Base-by-base conservation (phyloP, 2,329 filamentous ascomycete genomes). In the Microdochium nivale region DNA sequence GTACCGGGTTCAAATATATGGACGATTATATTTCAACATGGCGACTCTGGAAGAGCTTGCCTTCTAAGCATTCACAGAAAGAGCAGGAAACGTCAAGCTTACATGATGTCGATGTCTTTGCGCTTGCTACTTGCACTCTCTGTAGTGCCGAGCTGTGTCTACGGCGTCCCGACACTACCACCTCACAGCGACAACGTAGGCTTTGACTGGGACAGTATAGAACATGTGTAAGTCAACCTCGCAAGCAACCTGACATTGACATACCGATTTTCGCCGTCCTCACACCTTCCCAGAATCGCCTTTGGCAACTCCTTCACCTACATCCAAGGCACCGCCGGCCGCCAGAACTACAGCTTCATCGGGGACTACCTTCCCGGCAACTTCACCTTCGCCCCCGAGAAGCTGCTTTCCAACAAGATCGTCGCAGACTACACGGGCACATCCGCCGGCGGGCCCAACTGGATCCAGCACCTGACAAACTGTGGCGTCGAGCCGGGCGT, bases 401-500 rank as follows among this genome's bases (percentile, higher is more conserved):
- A 70, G 11, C 65, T 78, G 1, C 64, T 77, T 25, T 63, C 58
- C 2, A 62, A 75, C 56, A 62, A 67, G 55, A 78, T 78, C 50
- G 68, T 77, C 1, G 76, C 80, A 43, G 78, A 79, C 37, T 70
- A 74, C 55, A 73, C 69, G 2, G 65, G 64, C n/a, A 76, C 74
- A 0, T 75, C 76, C 19, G 72, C 75, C 51, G 77, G 75, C 1
- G 77, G 77, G 0, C 73, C 77, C 0, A 78, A 80, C 51, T 81
- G 77, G 76, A 68, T 78, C 4, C 75, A 80, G 57, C 74, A 70
- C 51, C 64, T 81, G 23, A 80, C 78, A 7, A 61, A 64, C 1
- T 80, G 78, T 58, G 76, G 72, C n/a, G 49, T 73, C 9, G 58
- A 72, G 35, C 60, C 67, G 14, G 74, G 74, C 8, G 58, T 72